Conservation (phyloP, 371 early-diverging fungal species). For the Rhizomucor pusillus region DNA sequence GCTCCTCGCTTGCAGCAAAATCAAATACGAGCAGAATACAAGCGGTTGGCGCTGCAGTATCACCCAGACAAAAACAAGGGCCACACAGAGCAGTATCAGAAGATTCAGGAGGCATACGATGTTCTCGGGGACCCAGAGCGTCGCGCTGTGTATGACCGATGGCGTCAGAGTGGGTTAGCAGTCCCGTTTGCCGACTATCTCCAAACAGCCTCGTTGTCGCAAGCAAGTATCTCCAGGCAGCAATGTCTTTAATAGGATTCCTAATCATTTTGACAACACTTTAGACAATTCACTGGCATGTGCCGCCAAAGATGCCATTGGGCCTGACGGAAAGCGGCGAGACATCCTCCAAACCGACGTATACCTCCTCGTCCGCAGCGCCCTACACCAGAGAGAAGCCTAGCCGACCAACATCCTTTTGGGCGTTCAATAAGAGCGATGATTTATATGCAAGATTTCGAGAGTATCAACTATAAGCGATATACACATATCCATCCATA, state of each 20-base stretch:
- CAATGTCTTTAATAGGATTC: no score
- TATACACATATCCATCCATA: no score
- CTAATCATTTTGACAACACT: no score
- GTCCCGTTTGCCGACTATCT: slow-evolving; percentile 33
- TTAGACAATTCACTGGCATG: slow-evolving; percentile 40
- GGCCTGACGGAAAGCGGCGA: slow-evolving; percentile 14
- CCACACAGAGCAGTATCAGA: slow-evolving; percentile 78
- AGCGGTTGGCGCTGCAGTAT: slow-evolving; percentile 72
- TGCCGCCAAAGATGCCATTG: slow-evolving; percentile 17
- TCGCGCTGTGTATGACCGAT: slow-evolving; percentile 34
- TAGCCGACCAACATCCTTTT: slow-evolving; percentile 16
- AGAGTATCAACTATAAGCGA: slow-evolving; percentile 4
- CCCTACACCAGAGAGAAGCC: slow-evolving; percentile 3
- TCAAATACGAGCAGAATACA: background rate
- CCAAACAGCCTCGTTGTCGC: slow-evolving; percentile 26
- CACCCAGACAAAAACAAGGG: slow-evolving; percentile 98
- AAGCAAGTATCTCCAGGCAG: slow-evolving; percentile 17
- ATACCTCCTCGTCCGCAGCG: slow-evolving; percentile 1
- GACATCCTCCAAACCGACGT: background rate
- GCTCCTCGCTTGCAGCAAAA: background rate
- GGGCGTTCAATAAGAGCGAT: slow-evolving; percentile 10
- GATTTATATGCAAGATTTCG: slow-evolving; percentile 14
- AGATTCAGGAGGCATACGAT: slow-evolving; percentile 30
- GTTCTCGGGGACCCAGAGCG: slow-evolving; percentile 21
- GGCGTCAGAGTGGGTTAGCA: slow-evolving; percentile 24